A percentile compares a stretch with the other conserved stretches of the same genome.
Evolutionary conservation across 805 yeast genomes (phyloP).

Genomic region (Scheffersomyces spartinae): DNA sequence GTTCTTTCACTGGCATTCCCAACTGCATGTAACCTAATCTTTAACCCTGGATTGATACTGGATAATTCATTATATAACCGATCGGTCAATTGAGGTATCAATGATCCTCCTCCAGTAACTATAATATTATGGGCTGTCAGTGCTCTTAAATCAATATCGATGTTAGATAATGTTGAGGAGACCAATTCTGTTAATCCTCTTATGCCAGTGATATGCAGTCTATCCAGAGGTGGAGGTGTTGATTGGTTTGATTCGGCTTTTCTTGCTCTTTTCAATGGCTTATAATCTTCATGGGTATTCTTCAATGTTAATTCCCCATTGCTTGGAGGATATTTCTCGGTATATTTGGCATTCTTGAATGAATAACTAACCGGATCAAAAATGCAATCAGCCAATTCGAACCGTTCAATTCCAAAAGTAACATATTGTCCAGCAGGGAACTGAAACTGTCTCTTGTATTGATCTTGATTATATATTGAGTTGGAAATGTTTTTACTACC

Average conservation of each 20-base stretch:
- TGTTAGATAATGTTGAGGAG: conserved; percentile 40
- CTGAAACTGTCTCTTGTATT: conserved; percentile 44
- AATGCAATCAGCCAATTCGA: conserved; percentile 56
- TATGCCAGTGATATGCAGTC: conserved; percentile 8
- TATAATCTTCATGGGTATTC: conserved; percentile 48
- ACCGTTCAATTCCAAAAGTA: conserved; percentile 50
- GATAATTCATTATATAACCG: conserved; percentile 62
- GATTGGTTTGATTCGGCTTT: conserved; percentile 26
- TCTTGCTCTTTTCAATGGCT: conserved; percentile 56
- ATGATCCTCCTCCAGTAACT: conserved; percentile 73
- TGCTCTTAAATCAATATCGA: conserved; percentile 77
- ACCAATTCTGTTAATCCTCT: conserved; percentile 52
- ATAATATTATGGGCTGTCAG: conserved; percentile 83
- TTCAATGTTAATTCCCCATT: conserved; percentile 43
- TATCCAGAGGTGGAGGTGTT: conserved; percentile 15
- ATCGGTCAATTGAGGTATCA: conserved; percentile 73
- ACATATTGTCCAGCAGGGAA: conserved; percentile 65
- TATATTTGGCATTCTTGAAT: conserved; percentile 11
- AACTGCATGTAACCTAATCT: conserved; percentile 70
- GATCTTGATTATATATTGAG: no score
- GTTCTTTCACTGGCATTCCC: conserved; percentile 72
- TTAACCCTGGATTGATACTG: conserved; percentile 67
- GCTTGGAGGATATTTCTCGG: conserved; percentile 21
- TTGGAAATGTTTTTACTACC: no score
- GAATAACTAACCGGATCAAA: conserved; percentile 48